Evolutionary conservation across 495 filamentous ascomycete genomes (phyloP), one percentile per base, ranked within the genome.

Genomic region (Aspergillus olivimuriae): DNA sequence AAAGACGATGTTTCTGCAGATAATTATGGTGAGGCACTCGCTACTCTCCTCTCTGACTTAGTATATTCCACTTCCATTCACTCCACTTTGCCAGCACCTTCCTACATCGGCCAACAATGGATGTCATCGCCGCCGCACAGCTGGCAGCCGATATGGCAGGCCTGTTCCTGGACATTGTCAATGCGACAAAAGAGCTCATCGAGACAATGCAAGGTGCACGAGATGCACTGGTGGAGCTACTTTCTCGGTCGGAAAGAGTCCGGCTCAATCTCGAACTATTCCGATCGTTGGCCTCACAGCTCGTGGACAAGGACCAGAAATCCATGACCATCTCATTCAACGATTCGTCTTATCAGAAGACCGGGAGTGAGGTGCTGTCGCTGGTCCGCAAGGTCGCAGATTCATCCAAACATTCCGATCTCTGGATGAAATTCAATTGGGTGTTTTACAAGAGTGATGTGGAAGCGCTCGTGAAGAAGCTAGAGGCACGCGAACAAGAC

Each of bases 201-300:
- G 34, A 36, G 15, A 36, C 34, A 10, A 36, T 36, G 34, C 12
- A 36, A 36, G 34, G 34, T 9, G 34, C 34, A 11, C 34, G 34
- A 15, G 14, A 16, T 8, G 34, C 34, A 9, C 34, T 36, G 18
- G 2, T 36, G 14, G 34, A 36, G 18, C 3, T 36, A 8, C 7
- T 36, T 15, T n/a, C 10, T 36, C 34, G 7, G 7, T n/a, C 33
- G 5, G 33, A 35, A 15, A n/a, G 33, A 6, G 16, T 35, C 5
- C 33, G 33, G 6, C 2, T 36, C 10, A 36, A 36, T 4, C 18
- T 36, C 11, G 34, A 17, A 4, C 34, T 36, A 9, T 36, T 36
- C 15, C 34, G 34, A 14, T 11, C 34, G 10, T 15, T 36, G 2
- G 9, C 34, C 6, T 11, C 6, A 5, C 24, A 28, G 11, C 24